Conservation (phyloP, 495 filamentous ascomycete genomes). For the Paragyromitra xinjiangensis region DNA sequence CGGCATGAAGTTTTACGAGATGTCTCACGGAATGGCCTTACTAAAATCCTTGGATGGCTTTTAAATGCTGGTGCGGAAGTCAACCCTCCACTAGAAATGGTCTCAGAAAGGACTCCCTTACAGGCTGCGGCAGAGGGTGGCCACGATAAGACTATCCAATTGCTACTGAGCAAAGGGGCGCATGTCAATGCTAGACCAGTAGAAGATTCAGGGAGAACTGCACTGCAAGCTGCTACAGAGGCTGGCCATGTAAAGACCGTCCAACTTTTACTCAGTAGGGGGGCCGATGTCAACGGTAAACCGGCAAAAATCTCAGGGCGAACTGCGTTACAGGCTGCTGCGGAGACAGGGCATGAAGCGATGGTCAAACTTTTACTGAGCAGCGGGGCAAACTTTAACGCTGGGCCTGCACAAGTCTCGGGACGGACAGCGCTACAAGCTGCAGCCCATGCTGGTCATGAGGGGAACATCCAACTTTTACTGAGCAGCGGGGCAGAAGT, state of each 20-base stretch:
- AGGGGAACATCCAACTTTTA: too few relatives aligned
- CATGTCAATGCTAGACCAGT: background rate
- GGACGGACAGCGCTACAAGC: too few relatives aligned
- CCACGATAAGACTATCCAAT: background rate
- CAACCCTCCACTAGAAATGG: background rate
- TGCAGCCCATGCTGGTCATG: too few relatives aligned
- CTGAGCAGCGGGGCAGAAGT: too few relatives aligned
- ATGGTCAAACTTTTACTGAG: too few relatives aligned
- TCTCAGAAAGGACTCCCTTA: background rate
- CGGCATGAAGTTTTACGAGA: background rate
- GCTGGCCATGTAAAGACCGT: background rate
- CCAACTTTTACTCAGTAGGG: background rate
- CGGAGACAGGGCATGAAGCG: background rate
- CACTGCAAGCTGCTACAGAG: background rate
- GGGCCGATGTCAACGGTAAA: background rate
- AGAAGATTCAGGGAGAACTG: background rate
- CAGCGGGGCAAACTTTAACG: too few relatives aligned
- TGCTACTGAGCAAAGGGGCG: background rate
- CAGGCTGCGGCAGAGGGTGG: slow-evolving; percentile 2
- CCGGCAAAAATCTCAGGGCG: background rate
- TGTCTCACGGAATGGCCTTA: background rate
- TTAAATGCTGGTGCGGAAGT: background rate
- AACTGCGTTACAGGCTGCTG: background rate
- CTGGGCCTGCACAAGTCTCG: too few relatives aligned
- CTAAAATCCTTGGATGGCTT: slow-evolving; percentile 3